Base-by-base conservation (phyloP, 169 alveolate species). In the Cryptosporidium parvum region DNA sequence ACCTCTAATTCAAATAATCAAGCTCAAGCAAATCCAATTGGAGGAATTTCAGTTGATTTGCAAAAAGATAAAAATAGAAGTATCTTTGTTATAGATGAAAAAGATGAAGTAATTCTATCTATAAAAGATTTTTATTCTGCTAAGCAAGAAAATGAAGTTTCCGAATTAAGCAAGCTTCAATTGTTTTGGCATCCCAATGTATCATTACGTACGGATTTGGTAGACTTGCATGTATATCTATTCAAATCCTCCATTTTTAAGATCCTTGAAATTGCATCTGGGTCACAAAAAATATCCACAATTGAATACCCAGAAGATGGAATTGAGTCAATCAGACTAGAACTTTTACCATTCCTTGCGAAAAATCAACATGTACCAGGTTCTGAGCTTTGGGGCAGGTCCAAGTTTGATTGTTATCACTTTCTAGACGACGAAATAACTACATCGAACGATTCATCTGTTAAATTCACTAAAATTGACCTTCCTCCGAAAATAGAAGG, bases 351-450 rank as follows among this genome's bases (percentile, higher is more conserved):
- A 21, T 80, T 61, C 35, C 70, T 80, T 42, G 75, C 75, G 23
- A 80, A 80, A 62, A 80, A 42, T 58, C 89, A 80, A 48, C 89
- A 80, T 51, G 23, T 62, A 2, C 89, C 89, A 21, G 89, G 89
- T 42, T 80, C 89, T 44, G 89, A 80, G 37, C 56, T 33, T 18
- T 80, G 89, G 89, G 75, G 89, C 10, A 80, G 73, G 70, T 80
- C 89, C 26, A 80, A 80, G 35, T 80, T 80, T 35, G 89, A 80
- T 48, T 80, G 89, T 80, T 14, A 62, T 16, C 39, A 39, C 44
- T 67, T 80, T 48, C 80, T 48, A 39, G 89, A 80, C 39, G 70
- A 72, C 4, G 69, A 51, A 48, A 53, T 31, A 14, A 73, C 59
- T 35, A 31, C 18, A 2, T 42, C 85, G 12, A 42, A 58, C 6